Base-by-base conservation (phyloP, 2,329 filamentous ascomycete genomes). In the Rutstroemia sp. region DNA sequence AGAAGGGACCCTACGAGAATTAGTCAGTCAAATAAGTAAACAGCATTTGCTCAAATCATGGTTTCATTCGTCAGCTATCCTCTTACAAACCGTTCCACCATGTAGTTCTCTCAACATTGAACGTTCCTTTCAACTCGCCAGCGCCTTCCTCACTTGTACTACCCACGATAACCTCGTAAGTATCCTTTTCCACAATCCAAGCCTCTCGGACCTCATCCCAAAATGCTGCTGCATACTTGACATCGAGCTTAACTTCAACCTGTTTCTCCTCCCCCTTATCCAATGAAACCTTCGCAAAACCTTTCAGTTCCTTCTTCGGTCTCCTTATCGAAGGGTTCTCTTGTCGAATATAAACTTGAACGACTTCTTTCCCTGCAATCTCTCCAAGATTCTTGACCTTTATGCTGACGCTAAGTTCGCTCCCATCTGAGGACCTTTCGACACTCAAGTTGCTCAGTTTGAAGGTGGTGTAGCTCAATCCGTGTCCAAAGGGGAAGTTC, bases 401-500 rank as follows among this genome's bases (percentile, higher is more conserved):
- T 44, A 44, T 17, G 78, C 9, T 56, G 1, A 49, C 27, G 5
- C 10, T n/a, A 19, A 46, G 27, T 10, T 39, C 44, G 1, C 57
- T 36, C 2, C n/a, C 47, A 17, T 49, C 17, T 6, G 10, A 27
- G 0, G 23, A 17, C 7, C 44, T 40, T 8, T 38, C 16, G 14
- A 51, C 25, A 7, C 3, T 44, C 5, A 36, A 3, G 16, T 42
- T n/a, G 2, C 30, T 54, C 1, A 57, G 12, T 4, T 69, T 63
- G 68, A 92, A 92, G 0, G 74, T 82, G 0, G 88, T 91, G 71
- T 92, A 94, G 16, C 85, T 88, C 1, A 94, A 76, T 2, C 89
- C 89, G 66, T 90, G 84, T 12, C 83, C 89, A 68, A 95, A 95
- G 57, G 86, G 79, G 71, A 92, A 94, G 27, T 87, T 78, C 0